Evolutionary conservation across 2,329 filamentous ascomycete genomes (phyloP).

Genomic region (Claviceps fusiformis): DNA sequence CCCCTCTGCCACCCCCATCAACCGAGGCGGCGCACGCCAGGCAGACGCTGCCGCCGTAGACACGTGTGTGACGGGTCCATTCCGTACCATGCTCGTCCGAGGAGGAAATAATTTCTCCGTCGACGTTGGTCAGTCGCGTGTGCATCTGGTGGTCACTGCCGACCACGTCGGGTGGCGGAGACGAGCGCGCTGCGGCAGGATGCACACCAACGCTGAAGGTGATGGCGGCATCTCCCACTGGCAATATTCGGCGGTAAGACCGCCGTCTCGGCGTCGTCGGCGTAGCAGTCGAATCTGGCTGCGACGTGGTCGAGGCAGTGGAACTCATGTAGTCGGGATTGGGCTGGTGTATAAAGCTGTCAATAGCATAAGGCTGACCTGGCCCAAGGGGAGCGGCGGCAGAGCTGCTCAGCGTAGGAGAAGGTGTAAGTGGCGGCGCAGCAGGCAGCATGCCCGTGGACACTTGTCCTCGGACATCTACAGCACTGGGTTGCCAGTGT

Average conservation of each 20-base stretch:
- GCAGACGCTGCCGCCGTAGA: constrained; percentile 45
- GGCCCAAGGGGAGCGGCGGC: constrained; percentile 28
- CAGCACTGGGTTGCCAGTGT: constrained; percentile 5
- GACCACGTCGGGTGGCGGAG: constrained; percentile 34
- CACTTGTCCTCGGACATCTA: constrained; percentile 16
- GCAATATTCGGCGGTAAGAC: constrained; percentile 29
- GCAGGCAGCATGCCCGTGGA: constrained; percentile 25
- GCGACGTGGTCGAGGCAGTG: constrained; percentile 15
- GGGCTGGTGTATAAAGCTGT: constrained; percentile 32
- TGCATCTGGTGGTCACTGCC: constrained; percentile 13
- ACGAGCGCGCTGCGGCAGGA: constrained; percentile 27
- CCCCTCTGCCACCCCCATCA: constrained; percentile 22
- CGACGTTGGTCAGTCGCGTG: constrained; percentile 26
- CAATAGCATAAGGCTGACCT: constrained; percentile 17
- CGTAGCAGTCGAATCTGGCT: constrained; percentile 13
- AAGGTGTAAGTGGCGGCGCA: constrained; percentile 36
- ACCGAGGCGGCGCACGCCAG: constrained; percentile 39
- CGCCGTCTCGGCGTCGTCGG: constrained; percentile 24
- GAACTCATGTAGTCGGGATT: constrained; percentile 35
- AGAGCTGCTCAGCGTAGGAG: constrained; percentile 23
- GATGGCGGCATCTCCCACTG: constrained; percentile 19
- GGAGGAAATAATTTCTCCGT: constrained; percentile 37
- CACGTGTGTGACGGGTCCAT: constrained; percentile 45
- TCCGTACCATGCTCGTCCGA: constrained; percentile 33
- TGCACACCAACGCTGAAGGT: constrained; percentile 8